phyloP scores from a whole-genome alignment of 805 yeast genomes.

The Starmerella scarabaei region DNA sequence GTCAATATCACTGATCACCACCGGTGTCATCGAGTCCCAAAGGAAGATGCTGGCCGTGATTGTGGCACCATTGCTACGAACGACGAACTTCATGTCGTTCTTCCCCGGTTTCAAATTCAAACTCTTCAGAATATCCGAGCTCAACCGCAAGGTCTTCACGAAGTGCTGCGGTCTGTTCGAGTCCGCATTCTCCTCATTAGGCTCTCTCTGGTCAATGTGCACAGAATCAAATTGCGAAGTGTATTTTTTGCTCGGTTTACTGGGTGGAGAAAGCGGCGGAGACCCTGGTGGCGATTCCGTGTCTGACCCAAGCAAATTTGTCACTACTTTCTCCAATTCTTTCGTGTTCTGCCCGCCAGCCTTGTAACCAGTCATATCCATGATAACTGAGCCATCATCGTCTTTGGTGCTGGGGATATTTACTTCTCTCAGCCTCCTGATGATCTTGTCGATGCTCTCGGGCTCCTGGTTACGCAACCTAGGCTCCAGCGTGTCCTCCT shows the following conservation, averaged over 20 bases:
- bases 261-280: constrained; percentile 8
- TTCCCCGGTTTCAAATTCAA: constrained; percentile 65
- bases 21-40: constrained; percentile 76
- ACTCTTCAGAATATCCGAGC: constrained; percentile 74
- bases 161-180: constrained; percentile 27
- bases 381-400: constrained; percentile 74
- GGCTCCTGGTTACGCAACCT: constrained; percentile 17
- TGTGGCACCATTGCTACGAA: constrained; percentile 69
- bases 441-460: constrained; percentile 19
- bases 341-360: constrained; percentile 47
- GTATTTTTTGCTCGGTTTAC: neutral
- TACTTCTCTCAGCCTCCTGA: constrained; percentile 29
- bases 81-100: constrained; percentile 65
- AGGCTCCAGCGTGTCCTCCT: constrained; percentile 12
- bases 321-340: constrained; percentile 60
- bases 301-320: constrained; percentile 1
- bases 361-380: constrained; percentile 94
- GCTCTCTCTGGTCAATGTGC: neutral
- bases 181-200: neutral
- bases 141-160: constrained; percentile 78
- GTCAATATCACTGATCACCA: constrained; percentile 93
- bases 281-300: constrained; percentile 15
- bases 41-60: constrained; percentile 60
- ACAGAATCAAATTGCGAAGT: neutral
- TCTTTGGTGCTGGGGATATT: constrained; percentile 83